Evolutionary conservation across 2,329 filamentous ascomycete species (phyloP).

Genomic region (Fusarium sacchari): DNA sequence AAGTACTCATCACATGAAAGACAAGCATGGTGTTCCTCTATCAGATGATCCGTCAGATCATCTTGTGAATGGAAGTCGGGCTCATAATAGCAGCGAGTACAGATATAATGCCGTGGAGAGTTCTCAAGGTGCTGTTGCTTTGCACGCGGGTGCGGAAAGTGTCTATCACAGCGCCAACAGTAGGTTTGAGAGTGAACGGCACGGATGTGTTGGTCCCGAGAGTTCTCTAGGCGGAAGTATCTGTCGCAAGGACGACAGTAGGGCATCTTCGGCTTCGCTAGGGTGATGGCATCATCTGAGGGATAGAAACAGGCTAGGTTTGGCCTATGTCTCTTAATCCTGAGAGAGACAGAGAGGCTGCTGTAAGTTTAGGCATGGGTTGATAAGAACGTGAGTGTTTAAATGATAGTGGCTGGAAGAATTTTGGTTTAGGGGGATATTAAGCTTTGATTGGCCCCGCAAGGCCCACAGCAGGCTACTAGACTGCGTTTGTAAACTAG

Average conservation of each 20-base stretch:
- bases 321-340: accelerated
- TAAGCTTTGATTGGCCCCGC: background rate
- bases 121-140: constrained; percentile 8
- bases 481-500: background rate
- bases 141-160: background rate
- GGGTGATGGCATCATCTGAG: background rate
- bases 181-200: constrained; percentile 2
- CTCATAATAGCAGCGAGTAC: background rate
- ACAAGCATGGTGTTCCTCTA: background rate
- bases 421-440: background rate
- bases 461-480: background rate
- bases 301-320: background rate
- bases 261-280: background rate
- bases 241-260: constrained; percentile 2
- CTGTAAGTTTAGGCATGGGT: background rate
- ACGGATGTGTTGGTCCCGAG: background rate
- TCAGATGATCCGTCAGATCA: background rate
- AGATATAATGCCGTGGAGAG: constrained; percentile 1
- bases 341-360: background rate
- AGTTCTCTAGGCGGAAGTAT: background rate
- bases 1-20: background rate
- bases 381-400: background rate
- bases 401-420: too few relatives aligned
- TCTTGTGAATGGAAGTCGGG: background rate
- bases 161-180: constrained; percentile 11